Base-by-base conservation (phyloP, 805 yeast genomes). In the Helenozyma baotianmanensis region DNA sequence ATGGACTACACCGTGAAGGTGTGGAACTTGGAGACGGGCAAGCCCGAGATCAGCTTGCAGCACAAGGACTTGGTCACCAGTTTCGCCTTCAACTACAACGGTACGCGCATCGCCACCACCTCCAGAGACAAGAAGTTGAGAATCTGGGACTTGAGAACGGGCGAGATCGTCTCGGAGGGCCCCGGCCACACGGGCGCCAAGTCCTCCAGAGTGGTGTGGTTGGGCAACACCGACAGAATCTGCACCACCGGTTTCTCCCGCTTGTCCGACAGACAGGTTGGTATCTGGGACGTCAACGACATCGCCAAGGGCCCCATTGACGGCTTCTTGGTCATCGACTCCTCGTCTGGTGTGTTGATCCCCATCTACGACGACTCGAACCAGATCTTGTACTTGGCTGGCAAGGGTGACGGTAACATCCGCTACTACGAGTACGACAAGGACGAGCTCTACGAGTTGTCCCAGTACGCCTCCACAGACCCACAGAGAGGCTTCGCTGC, bases 401-500 rank as follows among this genome's bases (percentile, higher is more conserved):
- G 98, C 48, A 90, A 92, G 60, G 97, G 97, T 58, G 98, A 92
- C 59, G 97, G 97, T 50, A 92, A 90, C 58, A 86, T 92, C 51
- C 84, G 96, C 53, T 90, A 90, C 63, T 92, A 68, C 54, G 98
- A 92, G 66, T 87, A 75, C 58, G 87, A 80, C 41, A 77, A 84
- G 50, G 97, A 90, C 51, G 82, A 80, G 50, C 69, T 92, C 35
- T 80, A 70, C 60, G 86, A 83, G 47, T 64, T 92, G 39, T 84
- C 95, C n/a, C 96, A 90, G 56, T 92, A 74, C 58, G 80, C 80
- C 40, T 87, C 97, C 3, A 75, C 79, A 2, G 94, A 86, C 21
- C 92, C 98, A 2, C 98, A 92, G 69, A 82, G 98, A 59, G 99
- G 99, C 2, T 80, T 90, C 54, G 94, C 96, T 0, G 74, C 82